Percentiles rank a stretch among this genome's conserved stretches.
Evolutionary conservation across 192 early-diverging fungal species (phyloP).

Genomic region (Coemansia sp.): DNA sequence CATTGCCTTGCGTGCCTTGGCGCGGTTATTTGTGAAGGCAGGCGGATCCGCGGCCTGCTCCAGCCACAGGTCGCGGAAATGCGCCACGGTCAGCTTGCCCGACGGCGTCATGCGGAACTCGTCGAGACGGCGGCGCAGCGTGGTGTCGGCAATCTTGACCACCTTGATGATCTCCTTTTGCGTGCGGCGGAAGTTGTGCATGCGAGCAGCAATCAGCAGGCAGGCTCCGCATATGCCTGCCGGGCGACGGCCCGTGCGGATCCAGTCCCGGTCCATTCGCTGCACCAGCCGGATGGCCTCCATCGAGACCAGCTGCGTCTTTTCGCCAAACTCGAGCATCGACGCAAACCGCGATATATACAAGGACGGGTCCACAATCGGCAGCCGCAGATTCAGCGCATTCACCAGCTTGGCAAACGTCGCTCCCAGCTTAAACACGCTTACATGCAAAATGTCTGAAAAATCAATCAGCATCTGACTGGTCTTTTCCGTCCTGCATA

Average conservation of each 20-base stretch:
- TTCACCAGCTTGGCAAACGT: constrained; percentile 77
- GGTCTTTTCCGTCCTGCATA: constrained; percentile 79
- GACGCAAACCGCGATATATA: constrained; percentile 91
- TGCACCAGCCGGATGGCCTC: constrained; percentile 81
- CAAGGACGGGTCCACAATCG: constrained; percentile 86
- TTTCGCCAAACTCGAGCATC: constrained; percentile 87
- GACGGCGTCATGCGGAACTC: constrained; percentile 84
- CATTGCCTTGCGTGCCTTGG: constrained; percentile 47
- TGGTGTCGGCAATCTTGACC: constrained; percentile 87
- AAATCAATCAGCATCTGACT: constrained; percentile 96
- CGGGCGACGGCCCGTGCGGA: constrained; percentile 81
- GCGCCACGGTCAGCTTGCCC: constrained; percentile 66
- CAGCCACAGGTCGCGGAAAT: constrained; percentile 85
- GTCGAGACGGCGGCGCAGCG: constrained; percentile 73
- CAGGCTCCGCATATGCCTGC: constrained; percentile 94
- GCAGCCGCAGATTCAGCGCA: constrained; percentile 60
- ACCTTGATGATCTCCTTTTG: constrained; percentile 80
- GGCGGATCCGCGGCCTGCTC: constrained; percentile 81
- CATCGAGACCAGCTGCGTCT: constrained; percentile 68
- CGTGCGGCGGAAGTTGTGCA: constrained; percentile 86
- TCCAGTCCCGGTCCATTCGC: constrained; percentile 95
- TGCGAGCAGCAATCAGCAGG: constrained; percentile 82
- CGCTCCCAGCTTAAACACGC: constrained; percentile 84
- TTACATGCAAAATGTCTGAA: constrained; percentile 76
- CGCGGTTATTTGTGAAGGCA: constrained; percentile 62